Base-by-base conservation (phyloP, 352 stramenopile genomes). In the Globisporangium camurandrum region DNA sequence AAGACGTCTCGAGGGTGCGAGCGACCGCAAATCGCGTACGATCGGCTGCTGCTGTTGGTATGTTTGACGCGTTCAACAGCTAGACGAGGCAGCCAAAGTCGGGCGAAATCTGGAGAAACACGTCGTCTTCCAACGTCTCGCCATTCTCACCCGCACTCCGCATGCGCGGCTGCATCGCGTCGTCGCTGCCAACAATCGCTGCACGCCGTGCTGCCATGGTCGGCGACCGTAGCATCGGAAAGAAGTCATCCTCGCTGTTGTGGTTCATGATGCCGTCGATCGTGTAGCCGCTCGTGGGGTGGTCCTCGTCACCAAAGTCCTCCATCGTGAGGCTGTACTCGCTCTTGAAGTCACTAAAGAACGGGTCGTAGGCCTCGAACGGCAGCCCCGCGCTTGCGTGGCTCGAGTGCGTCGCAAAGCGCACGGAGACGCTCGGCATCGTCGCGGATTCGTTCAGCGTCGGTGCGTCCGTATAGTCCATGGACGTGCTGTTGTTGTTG, bases 81-180 rank as follows among this genome's bases (percentile, higher is more conserved):
- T 69, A 92, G 39, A 88, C 78, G 14, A 93, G 65, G 40, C 78
- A 93, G 36, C 81, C 81, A 49, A 88, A 93, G 51, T 90, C 78
- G 6, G 81, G 77, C 3, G 81, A 92, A 47, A 92, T 89, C 41
- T 92, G 81, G 37, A 86, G 67, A 49, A 92, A 92, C 41, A 92
- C 80, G 51, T 89, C 78, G 51, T 92, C 81, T 17, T 87, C 74
- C 3, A 74, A 40, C 1, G 51, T 58, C 23, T 76, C 66, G 23
- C 66, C 43, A 31, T 8, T 2, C 12, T 39, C 33, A 17, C 30
- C 30, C 9, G 64, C 42, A 38, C 46, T 54, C 3, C 44, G 45
- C 37, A 42, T 14, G 6, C 51, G 33, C 16, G 50, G 33, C 31
- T 57, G 34, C 30, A 62, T 34, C 36, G 45, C 9, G 22, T 47